Evolutionary conservation across 1,139 yeast species (phyloP), one percentile per base, ranked within the genome.

Genomic region (Kodamaea alishanica): DNA sequence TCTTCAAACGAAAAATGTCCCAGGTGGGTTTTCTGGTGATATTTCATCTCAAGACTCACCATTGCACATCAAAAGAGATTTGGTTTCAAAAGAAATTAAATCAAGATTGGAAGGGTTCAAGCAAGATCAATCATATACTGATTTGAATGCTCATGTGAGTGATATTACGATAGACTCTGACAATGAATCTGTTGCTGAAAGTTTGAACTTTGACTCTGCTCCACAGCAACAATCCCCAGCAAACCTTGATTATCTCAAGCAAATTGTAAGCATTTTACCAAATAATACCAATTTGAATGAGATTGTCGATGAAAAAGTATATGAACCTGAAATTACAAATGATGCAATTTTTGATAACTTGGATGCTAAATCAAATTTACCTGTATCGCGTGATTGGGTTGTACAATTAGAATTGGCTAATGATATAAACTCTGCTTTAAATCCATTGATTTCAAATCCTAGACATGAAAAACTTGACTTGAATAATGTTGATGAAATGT

Each of bases 301-400:
- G 8, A 65, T 80, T 10, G 70, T 80, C 6, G 69, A 75, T 37
- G 85, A 81, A 47, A 82, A 79, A 51, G 84, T 79, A 1, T 84
- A 76, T 50, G 94, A 84, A 57, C 92, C 92, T 0, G 81, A 64
- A 58, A 56, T 71, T 15, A 43, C 55, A 1, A 60, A 63, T 39
- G 70, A 61, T 5, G 48, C 51, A 5, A 54, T 54, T 1, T 70
- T 70, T 46, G 61, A 65, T 34, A 49, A 42, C 5, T 61, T 70
- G 32, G 64, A 58, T 43, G 54, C 53, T 7, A 52, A 55, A 32
- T 63, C 69, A 2, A 61, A 67, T 30, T 63, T 79, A 30, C 75
- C 81, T 1, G 66, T 71, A 0, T 70, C 85, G 2, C 68, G 69
- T 30, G 74, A 80, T 48, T 84, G 92, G 90, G 65, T 76, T 23